Percentiles rank a stretch among this genome's conserved stretches.
These are phyloP conservation scores for Collybiopsis confluens DNA, from an alignment of 768 basidiomycete genomes.

Conservation along the genomic window DNA sequence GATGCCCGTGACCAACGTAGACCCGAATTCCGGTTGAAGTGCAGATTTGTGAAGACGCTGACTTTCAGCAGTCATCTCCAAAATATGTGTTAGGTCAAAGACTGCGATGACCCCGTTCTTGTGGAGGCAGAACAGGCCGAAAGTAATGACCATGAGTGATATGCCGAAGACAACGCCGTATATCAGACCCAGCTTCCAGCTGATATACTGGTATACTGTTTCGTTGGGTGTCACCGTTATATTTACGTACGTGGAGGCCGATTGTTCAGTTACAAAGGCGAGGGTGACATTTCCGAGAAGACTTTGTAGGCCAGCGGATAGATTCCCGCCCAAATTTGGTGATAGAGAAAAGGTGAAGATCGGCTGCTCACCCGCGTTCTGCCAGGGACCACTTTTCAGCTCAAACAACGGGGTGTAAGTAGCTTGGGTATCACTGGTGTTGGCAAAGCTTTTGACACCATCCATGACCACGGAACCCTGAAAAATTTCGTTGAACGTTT, in stretches of 20 bases:
- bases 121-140: no score
- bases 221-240: constrained; percentile 10
- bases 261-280: background rate
- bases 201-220: constrained; percentile 37
- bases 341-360: background rate
- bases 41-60: background rate
- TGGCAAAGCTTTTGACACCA: no score
- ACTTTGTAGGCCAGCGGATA: background rate
- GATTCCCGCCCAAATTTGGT: background rate
- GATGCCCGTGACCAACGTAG: no score
- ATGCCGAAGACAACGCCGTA: no score
- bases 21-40: background rate
- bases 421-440: no score
- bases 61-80: background rate
- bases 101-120: background rate
- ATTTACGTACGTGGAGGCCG: background rate
- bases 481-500: no score
- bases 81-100: background rate
- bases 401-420: no score
- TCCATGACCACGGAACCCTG: no score
- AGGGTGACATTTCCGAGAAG: background rate
- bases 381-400: no score
- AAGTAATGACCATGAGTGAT: no score
- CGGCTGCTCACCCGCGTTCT: background rate
- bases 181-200: no score